Evolutionary conservation across 202 grass and related monocot species (phyloP), one percentile per base, ranked within the genome.

Genomic region (Brachypodium distachyon): DNA sequence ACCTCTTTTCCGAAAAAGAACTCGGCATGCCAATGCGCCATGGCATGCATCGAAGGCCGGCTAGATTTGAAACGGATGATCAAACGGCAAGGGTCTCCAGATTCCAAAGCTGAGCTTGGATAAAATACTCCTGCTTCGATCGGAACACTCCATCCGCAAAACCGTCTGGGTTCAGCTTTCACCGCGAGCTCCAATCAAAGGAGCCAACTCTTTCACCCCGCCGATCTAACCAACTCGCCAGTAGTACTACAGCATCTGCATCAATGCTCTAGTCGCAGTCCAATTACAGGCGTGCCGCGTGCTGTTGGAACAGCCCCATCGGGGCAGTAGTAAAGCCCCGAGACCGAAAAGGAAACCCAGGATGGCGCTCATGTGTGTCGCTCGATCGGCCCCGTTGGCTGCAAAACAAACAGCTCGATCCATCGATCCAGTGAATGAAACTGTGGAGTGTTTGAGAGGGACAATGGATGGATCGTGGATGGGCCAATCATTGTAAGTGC

Each of bases 271-370:
- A n/a, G n/a, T 6, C 55, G 48, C 5, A 12, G 69, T 77, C 54
- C 70, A 54, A 62, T 42, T 25, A 54, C 29, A 14, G 70, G 17
- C 11, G 5, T 19, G 7, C 31, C 58, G 17, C 32, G 8, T 11
- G 25, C 10, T 51, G 59, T 56, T 55, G 12, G 40, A n/a, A 26
- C 56, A 25, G 23, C 60, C 63, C 27, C 14, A 33, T 49, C 21
- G 34, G 12, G 25, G 5, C n/a, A 3, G 29, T 6, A 25, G 42
- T 47, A 4, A 58, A 33, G 55, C n/a, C 23, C 40, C 25, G 38
- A 23, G 12, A 42, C 60, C 50, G 76, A 68, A 75, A 74, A 79
- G 75, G 58, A 73, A 56, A 56, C 66, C 27, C 12, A 25, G 27
- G 39, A 39, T 3, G 37, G 49, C 19, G 39, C 32, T 19, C 52